Conservation (phyloP, 2,329 filamentous ascomycete genomes). For the Tolypocladium pustulatum region DNA sequence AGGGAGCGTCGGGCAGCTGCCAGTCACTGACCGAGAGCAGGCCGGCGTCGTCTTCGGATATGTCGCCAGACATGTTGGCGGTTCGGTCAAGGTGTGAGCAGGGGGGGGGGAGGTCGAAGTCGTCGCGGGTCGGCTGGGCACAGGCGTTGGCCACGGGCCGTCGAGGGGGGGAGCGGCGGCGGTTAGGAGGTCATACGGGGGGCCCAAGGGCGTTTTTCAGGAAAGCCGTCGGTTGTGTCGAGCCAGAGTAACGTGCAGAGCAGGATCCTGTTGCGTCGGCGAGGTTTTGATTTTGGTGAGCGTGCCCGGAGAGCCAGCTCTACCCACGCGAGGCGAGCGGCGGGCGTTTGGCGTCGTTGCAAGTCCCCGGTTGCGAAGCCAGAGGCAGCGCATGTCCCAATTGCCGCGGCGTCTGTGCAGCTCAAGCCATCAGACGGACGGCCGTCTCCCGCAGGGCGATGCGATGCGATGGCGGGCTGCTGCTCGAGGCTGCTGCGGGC, state of each 20-base stretch:
- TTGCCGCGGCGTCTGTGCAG: constrained; percentile 22
- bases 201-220: not conserved
- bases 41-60: constrained; percentile 33
- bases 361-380: constrained; percentile 21
- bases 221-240: not conserved
- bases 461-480: not conserved
- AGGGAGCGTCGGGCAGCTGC: constrained; percentile 24
- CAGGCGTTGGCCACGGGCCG: constrained; percentile 3
- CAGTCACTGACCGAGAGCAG: constrained; percentile 23
- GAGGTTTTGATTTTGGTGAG: not conserved
- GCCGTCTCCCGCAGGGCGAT: constrained; percentile 9
- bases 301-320: not conserved
- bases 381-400: constrained; percentile 27
- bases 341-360: constrained; percentile 6
- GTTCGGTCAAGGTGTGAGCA: constrained; percentile 3
- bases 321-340: constrained; percentile 3
- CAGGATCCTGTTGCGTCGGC: not conserved
- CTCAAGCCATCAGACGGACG: constrained; percentile 23
- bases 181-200: constrained; percentile 6
- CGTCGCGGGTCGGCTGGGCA: not conserved
- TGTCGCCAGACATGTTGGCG: constrained; percentile 23
- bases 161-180: not conserved
- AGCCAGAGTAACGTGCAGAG: not conserved
- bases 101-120: not conserved
- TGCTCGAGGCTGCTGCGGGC: not conserved